Evolutionary conservation across 306 rosid species (phyloP).

Genomic region (Dryas octopetala): DNA sequence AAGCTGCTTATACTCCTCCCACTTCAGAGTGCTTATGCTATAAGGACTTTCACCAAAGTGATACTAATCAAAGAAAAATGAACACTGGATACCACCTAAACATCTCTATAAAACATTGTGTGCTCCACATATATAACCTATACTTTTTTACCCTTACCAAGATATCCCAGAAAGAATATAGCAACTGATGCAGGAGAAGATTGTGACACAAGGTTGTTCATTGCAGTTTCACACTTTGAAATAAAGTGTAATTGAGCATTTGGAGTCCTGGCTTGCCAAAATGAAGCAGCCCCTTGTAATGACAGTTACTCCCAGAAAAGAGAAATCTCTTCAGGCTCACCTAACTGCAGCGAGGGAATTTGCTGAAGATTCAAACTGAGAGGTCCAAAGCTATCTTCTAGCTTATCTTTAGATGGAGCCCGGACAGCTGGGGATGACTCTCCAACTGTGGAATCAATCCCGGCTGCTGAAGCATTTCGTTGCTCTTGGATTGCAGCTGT

Average conservation of each 20-base stretch:
- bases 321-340: too few relatives aligned
- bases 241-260: constrained; percentile 22
- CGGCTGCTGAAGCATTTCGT: constrained; percentile 56
- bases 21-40: constrained; percentile 53
- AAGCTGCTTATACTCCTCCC: constrained; percentile 35
- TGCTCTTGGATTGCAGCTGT: constrained; percentile 65
- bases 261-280: constrained; percentile 27
- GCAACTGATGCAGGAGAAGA: constrained; percentile 36
- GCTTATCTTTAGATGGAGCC: constrained; percentile 49
- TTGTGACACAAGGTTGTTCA: constrained; percentile 19
- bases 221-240: constrained; percentile 29
- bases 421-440: constrained; percentile 69
- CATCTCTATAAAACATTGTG: constrained; percentile 47
- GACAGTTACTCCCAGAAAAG: constrained; percentile 30
- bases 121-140: constrained; percentile 56
- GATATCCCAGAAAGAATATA: constrained; percentile 39
- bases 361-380: constrained; percentile 47
- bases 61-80: constrained; percentile 31
- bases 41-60: constrained; percentile 40
- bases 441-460: constrained; percentile 73
- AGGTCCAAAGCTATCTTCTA: constrained; percentile 57
- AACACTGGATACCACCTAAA: constrained; percentile 40
- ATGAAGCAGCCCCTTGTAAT: constrained; percentile 24
- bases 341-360: too few relatives aligned
- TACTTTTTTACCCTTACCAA: constrained; percentile 34